Conservation (phyloP, 2,329 filamentous ascomycete genomes). For the Neofusicoccum umdonicola region DNA sequence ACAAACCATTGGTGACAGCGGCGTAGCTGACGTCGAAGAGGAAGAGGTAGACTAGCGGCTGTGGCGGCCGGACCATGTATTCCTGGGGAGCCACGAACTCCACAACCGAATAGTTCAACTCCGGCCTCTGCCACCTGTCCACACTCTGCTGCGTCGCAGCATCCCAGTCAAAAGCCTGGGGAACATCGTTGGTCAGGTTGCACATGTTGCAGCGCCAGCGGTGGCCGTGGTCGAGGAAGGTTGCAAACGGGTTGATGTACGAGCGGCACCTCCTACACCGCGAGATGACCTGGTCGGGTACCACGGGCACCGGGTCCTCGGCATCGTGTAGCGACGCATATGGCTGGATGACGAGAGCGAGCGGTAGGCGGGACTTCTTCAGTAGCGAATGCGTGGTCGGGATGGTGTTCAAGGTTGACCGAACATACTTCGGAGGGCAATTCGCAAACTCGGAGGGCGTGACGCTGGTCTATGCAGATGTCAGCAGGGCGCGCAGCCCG, state of each 20-base stretch:
- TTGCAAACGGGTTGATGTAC: conserved; percentile 97
- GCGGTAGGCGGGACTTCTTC: conserved; percentile 95
- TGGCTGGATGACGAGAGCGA: conserved; percentile 93
- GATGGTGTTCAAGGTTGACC: conserved; percentile 90
- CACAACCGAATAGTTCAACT: conserved; percentile 94
- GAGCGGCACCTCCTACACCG: conserved; percentile 92
- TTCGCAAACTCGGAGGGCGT: conserved; percentile 90
- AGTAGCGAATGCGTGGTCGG: conserved; percentile 88
- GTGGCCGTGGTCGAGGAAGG: conserved; percentile 94
- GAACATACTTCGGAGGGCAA: conserved; percentile 88
- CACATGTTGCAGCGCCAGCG: conserved; percentile 99
- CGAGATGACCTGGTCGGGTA: conserved; percentile 96
- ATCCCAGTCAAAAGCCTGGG: conserved; percentile 99
- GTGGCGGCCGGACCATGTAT: conserved; percentile 97
- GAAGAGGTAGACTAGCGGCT: conserved; percentile 93
- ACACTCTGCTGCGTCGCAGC: conserved; percentile 84
- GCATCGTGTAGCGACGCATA: conserved; percentile 90
- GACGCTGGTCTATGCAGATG: conserved; percentile 67
- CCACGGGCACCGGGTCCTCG: conserved; percentile 85
- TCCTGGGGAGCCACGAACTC: conserved; percentile 98
- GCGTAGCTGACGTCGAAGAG: conserved; percentile 92
- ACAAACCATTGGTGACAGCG: conserved; percentile 81
- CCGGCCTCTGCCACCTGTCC: conserved; percentile 86
- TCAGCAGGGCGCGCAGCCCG: conserved; percentile 37
- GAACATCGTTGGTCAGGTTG: conserved; percentile 96